Percentiles rank a stretch among this genome's conserved stretches.
Evolutionary conservation across 176 grass and related monocot genomes (phyloP).

Genomic region (Lolium perenne): DNA sequence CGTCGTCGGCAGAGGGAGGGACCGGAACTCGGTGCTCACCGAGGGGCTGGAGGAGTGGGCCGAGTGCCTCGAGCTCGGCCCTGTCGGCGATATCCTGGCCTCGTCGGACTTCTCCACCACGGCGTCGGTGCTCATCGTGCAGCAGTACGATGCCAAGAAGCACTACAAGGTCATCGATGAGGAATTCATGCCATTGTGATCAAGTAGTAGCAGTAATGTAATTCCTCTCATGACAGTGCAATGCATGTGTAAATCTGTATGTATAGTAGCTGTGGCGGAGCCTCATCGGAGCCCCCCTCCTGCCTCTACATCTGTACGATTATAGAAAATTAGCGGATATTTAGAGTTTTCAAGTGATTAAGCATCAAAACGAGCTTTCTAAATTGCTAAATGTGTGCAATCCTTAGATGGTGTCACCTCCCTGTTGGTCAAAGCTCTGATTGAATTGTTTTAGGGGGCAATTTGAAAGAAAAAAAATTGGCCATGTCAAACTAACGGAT

Average conservation of each 20-base stretch:
- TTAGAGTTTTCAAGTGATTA: too few relatives aligned
- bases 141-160: constrained; percentile 85
- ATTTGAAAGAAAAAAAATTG: too few relatives aligned
- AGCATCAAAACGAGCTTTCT: too few relatives aligned
- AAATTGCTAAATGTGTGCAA: too few relatives aligned
- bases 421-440: too few relatives aligned
- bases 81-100: constrained; percentile 68
- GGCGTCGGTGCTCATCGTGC: constrained; percentile 70
- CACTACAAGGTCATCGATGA: constrained; percentile 83
- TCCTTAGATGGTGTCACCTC: too few relatives aligned
- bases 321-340: not conserved
- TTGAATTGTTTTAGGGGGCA: too few relatives aligned
- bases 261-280: too few relatives aligned
- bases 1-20: constrained; percentile 58
- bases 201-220: not conserved
- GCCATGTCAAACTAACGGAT: too few relatives aligned
- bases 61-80: constrained; percentile 75
- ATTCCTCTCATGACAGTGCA: not conserved
- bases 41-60: constrained; percentile 76
- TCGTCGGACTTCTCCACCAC: constrained; percentile 71
- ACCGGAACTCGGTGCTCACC: constrained; percentile 60
- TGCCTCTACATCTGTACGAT: not conserved
- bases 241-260: too few relatives aligned
- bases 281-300: too few relatives aligned
- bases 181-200: constrained; percentile 70